Conservation (phyloP, 139 green algal genomes). For the Edaphochlamys debaryana region DNA sequence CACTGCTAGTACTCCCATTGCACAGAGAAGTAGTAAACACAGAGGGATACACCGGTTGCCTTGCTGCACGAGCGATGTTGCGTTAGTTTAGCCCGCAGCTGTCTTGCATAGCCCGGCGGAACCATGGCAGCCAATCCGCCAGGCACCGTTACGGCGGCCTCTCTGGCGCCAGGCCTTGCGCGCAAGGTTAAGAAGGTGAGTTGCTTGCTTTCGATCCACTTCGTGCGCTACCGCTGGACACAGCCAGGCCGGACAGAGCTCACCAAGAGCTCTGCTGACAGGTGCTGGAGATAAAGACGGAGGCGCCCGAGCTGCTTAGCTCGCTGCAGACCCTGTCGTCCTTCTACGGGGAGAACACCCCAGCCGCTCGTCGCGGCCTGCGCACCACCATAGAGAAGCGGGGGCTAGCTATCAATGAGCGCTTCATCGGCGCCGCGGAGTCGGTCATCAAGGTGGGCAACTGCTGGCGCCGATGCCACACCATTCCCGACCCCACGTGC, state of each 20-base stretch:
- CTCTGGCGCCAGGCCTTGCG: constrained; percentile 77
- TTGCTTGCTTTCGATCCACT: background rate
- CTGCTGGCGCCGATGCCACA: background rate
- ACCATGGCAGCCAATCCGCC: constrained; percentile 17
- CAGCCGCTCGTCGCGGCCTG: constrained; percentile 48
- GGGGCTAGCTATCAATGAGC: constrained; percentile 76
- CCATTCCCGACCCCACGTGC: background rate
- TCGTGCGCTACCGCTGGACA: too few relatives aligned
- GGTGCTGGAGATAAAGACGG: constrained; percentile 89
- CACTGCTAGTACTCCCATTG: too few relatives aligned
- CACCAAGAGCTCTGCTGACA: constrained; percentile 43
- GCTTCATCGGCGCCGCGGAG: constrained; percentile 83
- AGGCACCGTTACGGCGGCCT: background rate
- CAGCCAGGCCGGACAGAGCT: too few relatives aligned
- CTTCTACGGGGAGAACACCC: constrained; percentile 84
- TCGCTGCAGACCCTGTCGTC: constrained; percentile 79
- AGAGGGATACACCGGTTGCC: too few relatives aligned
- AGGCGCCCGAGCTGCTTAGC: constrained; percentile 83
- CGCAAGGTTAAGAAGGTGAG: constrained; percentile 90
- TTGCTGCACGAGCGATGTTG: too few relatives aligned
- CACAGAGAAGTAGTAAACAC: too few relatives aligned
- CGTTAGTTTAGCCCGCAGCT: too few relatives aligned
- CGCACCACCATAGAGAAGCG: constrained; percentile 83
- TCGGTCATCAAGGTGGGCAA: constrained; percentile 67
- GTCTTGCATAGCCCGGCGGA: too few relatives aligned